A percentile compares a stretch with the other conserved stretches of the same genome.
Conservation (phyloP, 2,329 filamentous ascomycete genomes). For the Xylaria sp. region DNA sequence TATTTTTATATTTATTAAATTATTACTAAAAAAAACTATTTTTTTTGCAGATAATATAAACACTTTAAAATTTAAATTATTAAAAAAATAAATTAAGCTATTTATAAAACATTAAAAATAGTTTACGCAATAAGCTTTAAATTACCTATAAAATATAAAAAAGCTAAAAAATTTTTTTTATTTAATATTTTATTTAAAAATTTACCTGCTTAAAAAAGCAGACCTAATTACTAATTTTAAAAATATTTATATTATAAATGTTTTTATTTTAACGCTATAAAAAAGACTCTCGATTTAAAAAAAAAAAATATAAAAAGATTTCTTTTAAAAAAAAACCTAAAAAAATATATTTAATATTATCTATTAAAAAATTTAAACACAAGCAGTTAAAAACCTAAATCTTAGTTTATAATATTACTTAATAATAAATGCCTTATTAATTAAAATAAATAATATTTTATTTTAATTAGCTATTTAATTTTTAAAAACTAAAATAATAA, state of each 20-base stretch:
- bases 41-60: neutral
- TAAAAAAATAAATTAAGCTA: neutral
- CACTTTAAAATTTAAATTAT: slow-evolving; percentile 10
- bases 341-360: neutral
- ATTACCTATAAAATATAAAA: slow-evolving; percentile 2
- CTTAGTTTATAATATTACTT: slow-evolving; percentile 12
- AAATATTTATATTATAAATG: neutral
- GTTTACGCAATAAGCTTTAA: slow-evolving; percentile 2
- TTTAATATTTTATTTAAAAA: slow-evolving; percentile 10
- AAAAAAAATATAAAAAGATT: neutral
- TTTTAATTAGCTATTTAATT: neutral
- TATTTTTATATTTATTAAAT: neutral
- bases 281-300: neutral
- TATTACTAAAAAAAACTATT: slow-evolving; percentile 2
- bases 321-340: neutral
- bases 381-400: neutral
- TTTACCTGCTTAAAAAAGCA: neutral
- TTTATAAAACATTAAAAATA: neutral
- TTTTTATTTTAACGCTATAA: neutral
- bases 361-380: slow-evolving; percentile 9
- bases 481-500: slow-evolving; percentile 7
- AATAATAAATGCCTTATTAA: neutral
- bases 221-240: neutral
- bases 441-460: neutral
- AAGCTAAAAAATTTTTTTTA: slow-evolving; percentile 10